Conservation (phyloP, 2,329 filamentous ascomycete species). For the Ophiostoma montium region DNA sequence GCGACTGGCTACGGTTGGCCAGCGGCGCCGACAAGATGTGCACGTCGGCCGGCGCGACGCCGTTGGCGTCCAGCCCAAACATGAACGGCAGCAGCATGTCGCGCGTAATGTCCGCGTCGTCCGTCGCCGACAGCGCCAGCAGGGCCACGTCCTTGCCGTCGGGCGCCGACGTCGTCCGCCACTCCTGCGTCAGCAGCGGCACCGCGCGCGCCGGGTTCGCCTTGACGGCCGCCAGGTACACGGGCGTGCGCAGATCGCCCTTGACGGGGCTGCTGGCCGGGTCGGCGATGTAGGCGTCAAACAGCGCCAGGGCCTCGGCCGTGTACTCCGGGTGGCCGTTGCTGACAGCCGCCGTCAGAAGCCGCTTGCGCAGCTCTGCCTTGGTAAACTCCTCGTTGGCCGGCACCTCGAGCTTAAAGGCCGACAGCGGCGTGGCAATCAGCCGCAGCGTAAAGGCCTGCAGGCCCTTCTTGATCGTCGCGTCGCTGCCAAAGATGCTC, state of each 20-base stretch:
- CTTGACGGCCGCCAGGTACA: conserved; percentile 68
- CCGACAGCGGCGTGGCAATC: conserved; percentile 58
- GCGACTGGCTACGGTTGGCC: conserved; percentile 56
- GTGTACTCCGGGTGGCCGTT: conserved; percentile 64
- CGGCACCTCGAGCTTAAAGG: conserved; percentile 76
- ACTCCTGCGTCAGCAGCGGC: conserved; percentile 70
- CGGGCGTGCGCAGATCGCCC: conserved; percentile 63
- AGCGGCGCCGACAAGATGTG: conserved; percentile 67
- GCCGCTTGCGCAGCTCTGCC: conserved; percentile 66
- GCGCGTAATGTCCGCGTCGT: conserved; percentile 52
- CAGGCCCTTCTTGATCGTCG: conserved; percentile 55
- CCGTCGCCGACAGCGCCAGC: conserved; percentile 58
- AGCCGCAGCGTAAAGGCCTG: conserved; percentile 69
- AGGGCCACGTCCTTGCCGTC: conserved; percentile 86
- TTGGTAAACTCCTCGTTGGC: conserved; percentile 67
- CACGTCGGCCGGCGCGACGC: conserved; percentile 77
- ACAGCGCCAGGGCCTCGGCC: conserved; percentile 62
- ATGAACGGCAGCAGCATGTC: conserved; percentile 61
- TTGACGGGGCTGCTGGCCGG: conserved; percentile 56
- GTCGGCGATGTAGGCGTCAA: conserved; percentile 64
- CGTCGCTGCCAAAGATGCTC: conserved; percentile 70
- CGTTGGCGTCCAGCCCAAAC: conserved; percentile 43
- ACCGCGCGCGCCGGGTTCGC: conserved; percentile 54
- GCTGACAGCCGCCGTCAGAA: conserved; percentile 62
- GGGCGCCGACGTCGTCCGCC: conserved; percentile 65